Conservation (phyloP, 2,329 filamentous ascomycete genomes). For the Nothopassalora personata region DNA sequence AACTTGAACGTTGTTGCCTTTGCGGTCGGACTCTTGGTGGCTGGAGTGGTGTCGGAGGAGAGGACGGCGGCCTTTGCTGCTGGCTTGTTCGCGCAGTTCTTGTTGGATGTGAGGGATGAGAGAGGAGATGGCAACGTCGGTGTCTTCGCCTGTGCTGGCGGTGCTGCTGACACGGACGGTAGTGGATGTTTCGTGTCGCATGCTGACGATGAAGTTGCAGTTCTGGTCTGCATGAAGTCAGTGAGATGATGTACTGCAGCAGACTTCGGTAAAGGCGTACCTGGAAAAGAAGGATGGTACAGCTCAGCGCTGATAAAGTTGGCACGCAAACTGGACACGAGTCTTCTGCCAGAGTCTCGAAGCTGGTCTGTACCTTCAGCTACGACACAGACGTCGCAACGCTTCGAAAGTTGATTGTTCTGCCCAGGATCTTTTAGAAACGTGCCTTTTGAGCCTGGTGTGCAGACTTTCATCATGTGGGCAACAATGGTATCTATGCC, state of each 20-base stretch:
- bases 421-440: slow-evolving; percentile 17
- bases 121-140: slow-evolving; percentile 67
- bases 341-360: slow-evolving; percentile 67
- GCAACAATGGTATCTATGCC: slow-evolving; percentile 77
- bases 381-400: slow-evolving; percentile 81
- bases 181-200: slow-evolving; percentile 65
- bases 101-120: slow-evolving; percentile 73
- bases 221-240: slow-evolving; percentile 4
- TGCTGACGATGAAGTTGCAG: slow-evolving; percentile 79
- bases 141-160: slow-evolving; percentile 46
- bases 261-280: background rate
- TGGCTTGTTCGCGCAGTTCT: slow-evolving; percentile 74
- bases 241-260: background rate
- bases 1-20: slow-evolving; percentile 73
- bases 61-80: slow-evolving; percentile 37
- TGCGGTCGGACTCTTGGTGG: slow-evolving; percentile 40
- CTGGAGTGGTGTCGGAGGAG: slow-evolving; percentile 34
- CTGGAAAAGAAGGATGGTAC: slow-evolving; percentile 41
- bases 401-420: slow-evolving; percentile 16
- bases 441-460: slow-evolving; percentile 14
- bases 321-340: slow-evolving; percentile 74
- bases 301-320: slow-evolving; percentile 85
- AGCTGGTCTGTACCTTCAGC: slow-evolving; percentile 68
- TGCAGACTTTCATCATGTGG: slow-evolving; percentile 44
- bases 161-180: slow-evolving; percentile 56